These are phyloP conservation scores for Eremothecium coryli DNA, from an alignment of 1,139 yeast genomes.

Conservation along the genomic window DNA sequence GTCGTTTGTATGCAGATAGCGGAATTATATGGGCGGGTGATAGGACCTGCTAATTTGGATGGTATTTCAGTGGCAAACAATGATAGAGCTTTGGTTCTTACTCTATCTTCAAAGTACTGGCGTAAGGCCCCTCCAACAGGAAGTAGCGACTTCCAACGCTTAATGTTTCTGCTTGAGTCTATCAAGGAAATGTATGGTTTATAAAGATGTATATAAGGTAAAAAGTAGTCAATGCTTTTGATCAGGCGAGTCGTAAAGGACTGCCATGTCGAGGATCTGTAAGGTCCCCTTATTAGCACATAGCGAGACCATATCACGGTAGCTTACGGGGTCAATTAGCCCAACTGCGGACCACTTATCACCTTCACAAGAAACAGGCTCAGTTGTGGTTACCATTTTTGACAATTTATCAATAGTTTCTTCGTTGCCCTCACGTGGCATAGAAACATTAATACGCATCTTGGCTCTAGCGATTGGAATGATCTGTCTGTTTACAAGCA, in stretches of 20 bases:
- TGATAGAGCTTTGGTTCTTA: slow-evolving; percentile 30
- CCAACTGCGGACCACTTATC: slow-evolving; percentile 54
- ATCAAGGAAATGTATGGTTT: slow-evolving; percentile 26
- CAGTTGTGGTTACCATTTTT: slow-evolving; percentile 23
- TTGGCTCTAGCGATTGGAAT: slow-evolving; percentile 92
- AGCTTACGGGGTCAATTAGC: slow-evolving; percentile 81
- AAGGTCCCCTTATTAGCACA: slow-evolving; percentile 53
- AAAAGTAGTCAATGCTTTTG: neutral
- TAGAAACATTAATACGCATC: slow-evolving; percentile 67
- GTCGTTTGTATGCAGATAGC: slow-evolving; percentile 26
- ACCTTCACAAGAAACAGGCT: slow-evolving; percentile 38
- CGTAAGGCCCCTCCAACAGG: slow-evolving; percentile 13
- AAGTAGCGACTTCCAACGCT: slow-evolving; percentile 20
- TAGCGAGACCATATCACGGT: slow-evolving; percentile 52
- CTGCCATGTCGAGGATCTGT: slow-evolving; percentile 89
- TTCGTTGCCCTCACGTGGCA: slow-evolving; percentile 34
- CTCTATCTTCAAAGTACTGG: slow-evolving; percentile 37
- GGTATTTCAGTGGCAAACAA: slow-evolving; percentile 7
- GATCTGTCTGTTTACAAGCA: slow-evolving; percentile 65
- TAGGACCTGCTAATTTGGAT: slow-evolving; percentile 15
- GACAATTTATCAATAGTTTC: slow-evolving; percentile 21
- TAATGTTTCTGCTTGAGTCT: slow-evolving; percentile 24
- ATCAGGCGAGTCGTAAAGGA: slow-evolving; percentile 50
- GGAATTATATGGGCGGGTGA: slow-evolving; percentile 20
- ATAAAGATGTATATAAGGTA: neutral